Percentiles rank a stretch among this genome's conserved stretches.
Evolutionary conservation across 371 early-diverging fungal genomes (phyloP).

Genomic region (Capillidium rhysosporum): DNA sequence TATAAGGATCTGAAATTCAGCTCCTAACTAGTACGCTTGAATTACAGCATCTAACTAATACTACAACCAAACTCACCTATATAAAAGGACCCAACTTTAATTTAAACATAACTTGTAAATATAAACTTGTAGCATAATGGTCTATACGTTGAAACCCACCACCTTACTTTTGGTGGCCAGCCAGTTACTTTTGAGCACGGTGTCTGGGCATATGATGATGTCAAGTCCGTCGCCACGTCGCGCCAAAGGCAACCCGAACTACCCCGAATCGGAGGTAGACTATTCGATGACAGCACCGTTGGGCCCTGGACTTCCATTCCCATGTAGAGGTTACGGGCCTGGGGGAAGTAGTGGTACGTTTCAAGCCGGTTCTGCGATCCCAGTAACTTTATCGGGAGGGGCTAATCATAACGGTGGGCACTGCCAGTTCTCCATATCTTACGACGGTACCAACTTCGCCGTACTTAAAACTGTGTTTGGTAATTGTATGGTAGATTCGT

Average conservation of each 20-base stretch:
- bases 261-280: neutral
- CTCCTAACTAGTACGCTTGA: too few species aligned
- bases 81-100: too few species aligned
- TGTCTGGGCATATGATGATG: neutral
- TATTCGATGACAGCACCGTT: neutral
- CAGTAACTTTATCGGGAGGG: constrained; percentile 10
- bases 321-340: constrained; percentile 9
- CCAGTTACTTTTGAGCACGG: too few species aligned
- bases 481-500: neutral
- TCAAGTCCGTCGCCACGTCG: neutral
- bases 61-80: too few species aligned
- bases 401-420: constrained; percentile 4
- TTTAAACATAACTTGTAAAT: too few species aligned
- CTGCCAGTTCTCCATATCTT: constrained; percentile 4
- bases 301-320: constrained; percentile 4
- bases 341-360: constrained; percentile 4
- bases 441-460: neutral
- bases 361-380: constrained; percentile 14
- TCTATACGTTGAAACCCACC: too few species aligned
- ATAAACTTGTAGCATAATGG: too few species aligned
- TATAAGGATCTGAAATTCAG: too few species aligned
- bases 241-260: neutral
- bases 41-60: too few species aligned
- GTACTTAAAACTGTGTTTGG: constrained; percentile 1
- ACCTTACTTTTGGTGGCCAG: too few species aligned